A percentile compares a stretch with the other conserved stretches of the same genome.
phyloP scores from a whole-genome alignment of 208 protist species.

The Trypanosoma avium region DNA sequence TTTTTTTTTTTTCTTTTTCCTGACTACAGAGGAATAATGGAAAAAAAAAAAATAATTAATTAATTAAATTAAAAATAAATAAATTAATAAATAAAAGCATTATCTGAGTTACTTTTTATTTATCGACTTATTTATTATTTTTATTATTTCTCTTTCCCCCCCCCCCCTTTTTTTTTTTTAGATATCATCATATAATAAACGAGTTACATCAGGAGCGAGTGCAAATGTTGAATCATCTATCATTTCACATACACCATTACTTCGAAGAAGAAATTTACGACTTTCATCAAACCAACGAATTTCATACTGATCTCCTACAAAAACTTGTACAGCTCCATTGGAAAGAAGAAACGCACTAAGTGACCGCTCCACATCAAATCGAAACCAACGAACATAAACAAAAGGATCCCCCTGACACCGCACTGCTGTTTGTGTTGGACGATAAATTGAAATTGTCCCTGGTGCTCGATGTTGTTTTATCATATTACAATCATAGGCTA shows the following conservation, averaged over 20 bases:
- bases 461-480: slow-evolving; percentile 82
- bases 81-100: slow-evolving; percentile 1
- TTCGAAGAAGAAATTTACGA: slow-evolving; percentile 79
- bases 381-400: slow-evolving; percentile 89
- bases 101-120: too few relatives aligned
- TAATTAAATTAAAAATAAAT: slow-evolving; percentile 26
- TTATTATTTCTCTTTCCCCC: too few relatives aligned
- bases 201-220: slow-evolving; percentile 56
- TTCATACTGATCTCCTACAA: slow-evolving; percentile 81
- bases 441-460: slow-evolving; percentile 80
- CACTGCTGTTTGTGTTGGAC: slow-evolving; percentile 61
- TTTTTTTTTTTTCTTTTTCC: background rate
- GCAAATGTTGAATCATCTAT: slow-evolving; percentile 71
- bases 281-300: slow-evolving; percentile 83
- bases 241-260: slow-evolving; percentile 85
- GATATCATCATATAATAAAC: slow-evolving; percentile 69
- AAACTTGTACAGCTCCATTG: slow-evolving; percentile 80
- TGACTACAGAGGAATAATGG: background rate
- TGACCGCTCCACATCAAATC: slow-evolving; percentile 64
- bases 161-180: too few relatives aligned
- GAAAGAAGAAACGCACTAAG: slow-evolving; percentile 83
- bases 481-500: slow-evolving; percentile 75
- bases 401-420: slow-evolving; percentile 67
- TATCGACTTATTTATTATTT: too few relatives aligned
- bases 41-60: slow-evolving; percentile 15